These are phyloP conservation scores for Aureobasidium namibiae DNA, from an alignment of 2,329 filamentous ascomycete species.

Conservation along the genomic window DNA sequence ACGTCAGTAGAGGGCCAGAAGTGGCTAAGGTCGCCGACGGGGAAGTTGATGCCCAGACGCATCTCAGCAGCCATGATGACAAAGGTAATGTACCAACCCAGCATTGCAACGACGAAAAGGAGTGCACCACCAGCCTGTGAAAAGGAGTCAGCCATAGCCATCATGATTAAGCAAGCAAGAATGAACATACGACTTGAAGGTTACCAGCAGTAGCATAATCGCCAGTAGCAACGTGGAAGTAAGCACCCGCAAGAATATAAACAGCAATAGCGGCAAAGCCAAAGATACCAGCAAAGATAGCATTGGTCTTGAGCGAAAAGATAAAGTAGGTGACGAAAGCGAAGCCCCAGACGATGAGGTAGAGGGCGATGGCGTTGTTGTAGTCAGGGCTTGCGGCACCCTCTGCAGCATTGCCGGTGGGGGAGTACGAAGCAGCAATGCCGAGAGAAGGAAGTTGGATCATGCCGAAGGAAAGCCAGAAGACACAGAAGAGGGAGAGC, in stretches of 20 bases:
- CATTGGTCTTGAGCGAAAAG: constrained; percentile 44
- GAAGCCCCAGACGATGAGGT: constrained; percentile 46
- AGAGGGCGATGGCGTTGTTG: constrained; percentile 43
- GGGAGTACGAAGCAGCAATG: constrained; percentile 36
- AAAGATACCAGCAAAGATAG: constrained; percentile 44
- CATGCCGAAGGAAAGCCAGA: constrained; percentile 46
- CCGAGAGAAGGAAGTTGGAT: constrained; percentile 43
- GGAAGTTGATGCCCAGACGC: constrained; percentile 41
- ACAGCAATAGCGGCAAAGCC: constrained; percentile 37
- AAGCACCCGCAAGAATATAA: constrained; percentile 42
- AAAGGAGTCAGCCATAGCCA: not conserved
- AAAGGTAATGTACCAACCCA: constrained; percentile 47
- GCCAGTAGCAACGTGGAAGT: constrained; percentile 40
- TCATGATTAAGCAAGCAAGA: not conserved
- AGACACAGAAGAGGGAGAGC: constrained; percentile 44
- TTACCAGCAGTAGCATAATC: constrained; percentile 34
- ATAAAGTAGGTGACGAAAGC: constrained; percentile 45
- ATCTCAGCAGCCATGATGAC: constrained; percentile 49
- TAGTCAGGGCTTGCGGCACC: constrained; percentile 37
- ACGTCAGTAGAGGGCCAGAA: constrained; percentile 33
- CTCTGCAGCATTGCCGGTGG: constrained; percentile 35
- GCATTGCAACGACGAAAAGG: constrained; percentile 37
- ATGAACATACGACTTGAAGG: constrained; percentile 38
- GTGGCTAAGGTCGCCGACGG: constrained; percentile 44
- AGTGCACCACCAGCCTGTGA: constrained; percentile 30